Evolutionary conservation across 306 rosid genomes (phyloP), one percentile per base, ranked within the genome.

Genomic region (Fagus crenata): DNA sequence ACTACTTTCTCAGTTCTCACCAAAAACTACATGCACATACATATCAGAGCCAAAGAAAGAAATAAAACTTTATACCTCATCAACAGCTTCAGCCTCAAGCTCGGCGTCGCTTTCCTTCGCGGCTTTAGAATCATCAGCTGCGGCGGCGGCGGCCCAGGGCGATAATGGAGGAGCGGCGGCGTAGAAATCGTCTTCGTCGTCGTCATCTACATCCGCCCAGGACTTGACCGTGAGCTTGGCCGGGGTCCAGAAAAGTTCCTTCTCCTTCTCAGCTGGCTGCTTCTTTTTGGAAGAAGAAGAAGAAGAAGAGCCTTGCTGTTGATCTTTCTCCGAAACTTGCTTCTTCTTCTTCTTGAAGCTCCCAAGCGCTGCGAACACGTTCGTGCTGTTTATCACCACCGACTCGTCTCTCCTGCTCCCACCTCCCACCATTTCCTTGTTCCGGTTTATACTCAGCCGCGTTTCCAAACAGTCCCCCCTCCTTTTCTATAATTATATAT

Each of bases 181-280:
- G 40, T 81, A 91, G 51, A 89, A 91, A 39, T 91, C 96, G 49
- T 91, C 96, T 0, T 90, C 94, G 0, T 89, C 93, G 4, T 91
- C 96, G 11, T 91, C 96, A 0, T 91, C 96, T 0, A 89, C 93
- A 77, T 91, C 96, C 2, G 93, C 96, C 96, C 96, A 91, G 0
- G 91, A 87, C 77, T 85, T 84, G 2, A 60, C 80, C 1, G 80
- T 84, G 33, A 91, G 83, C 11, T 91, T 91, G 2, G 96, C 86
- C 15, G 96, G 96, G 2, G 96, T 90, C 96, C 96, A 91, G 70
- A 84, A 87, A 0, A 88, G 64, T 28, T 84, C 77, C 75, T 78
- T 85, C 74, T 82, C 85, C 22, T 73, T 72, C 70, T 84, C 77
- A 18, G 78, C 35, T 22, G 28, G 28, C 28, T 22, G 28, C 28